Base-by-base conservation (phyloP, 1,284 basidiomycete species). In the Stygiomarasmius scandens region DNA sequence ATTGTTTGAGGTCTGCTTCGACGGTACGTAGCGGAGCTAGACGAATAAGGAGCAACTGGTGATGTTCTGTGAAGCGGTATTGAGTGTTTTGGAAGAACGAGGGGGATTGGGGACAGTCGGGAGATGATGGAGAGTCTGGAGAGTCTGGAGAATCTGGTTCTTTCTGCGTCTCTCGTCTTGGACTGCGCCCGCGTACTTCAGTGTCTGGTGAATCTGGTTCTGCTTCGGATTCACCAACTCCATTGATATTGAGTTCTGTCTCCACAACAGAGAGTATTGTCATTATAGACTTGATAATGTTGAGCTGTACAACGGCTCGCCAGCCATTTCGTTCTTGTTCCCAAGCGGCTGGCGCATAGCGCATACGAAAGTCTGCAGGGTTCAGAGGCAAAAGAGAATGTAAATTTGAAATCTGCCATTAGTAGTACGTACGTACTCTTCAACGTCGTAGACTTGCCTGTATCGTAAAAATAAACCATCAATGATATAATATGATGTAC, bases 401-500 rank as follows among this genome's bases (percentile, higher is more conserved):
- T 52, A 59, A 46, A 32, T 51, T 52, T 8, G 44, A 27, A 56
- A n/a, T n/a, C n/a, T n/a, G n/a, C n/a, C n/a, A n/a, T n/a, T n/a
- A n/a, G n/a, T n/a, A n/a, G n/a, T n/a, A n/a, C n/a, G 20, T 45
- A 68, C 77, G 55, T 67, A 85, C 85, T 85, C 70, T 86, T 86
- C 51, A 87, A 72, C 2, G 83, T 85, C 0, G 85, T 86, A 19
- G 79, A 81, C 67, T 83, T 83, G 19, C 80, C 80, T 81, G 63
- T 2, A 55, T 23, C 23, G 25, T 6, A 55, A 6, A 27, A 41
- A 52, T 22, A 14, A 47, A 23, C 6, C 6, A 38, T 24, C 32
- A 49, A 24, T 29, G 53, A 50, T 19, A 14, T 29, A 51, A 25
- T 11, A 41, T 48, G 56, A 58, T 24, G 29, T 1, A 41, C 38